These are phyloP conservation scores for Brassica cretica DNA, from an alignment of 345 rosid species.

Conservation along the genomic window DNA sequence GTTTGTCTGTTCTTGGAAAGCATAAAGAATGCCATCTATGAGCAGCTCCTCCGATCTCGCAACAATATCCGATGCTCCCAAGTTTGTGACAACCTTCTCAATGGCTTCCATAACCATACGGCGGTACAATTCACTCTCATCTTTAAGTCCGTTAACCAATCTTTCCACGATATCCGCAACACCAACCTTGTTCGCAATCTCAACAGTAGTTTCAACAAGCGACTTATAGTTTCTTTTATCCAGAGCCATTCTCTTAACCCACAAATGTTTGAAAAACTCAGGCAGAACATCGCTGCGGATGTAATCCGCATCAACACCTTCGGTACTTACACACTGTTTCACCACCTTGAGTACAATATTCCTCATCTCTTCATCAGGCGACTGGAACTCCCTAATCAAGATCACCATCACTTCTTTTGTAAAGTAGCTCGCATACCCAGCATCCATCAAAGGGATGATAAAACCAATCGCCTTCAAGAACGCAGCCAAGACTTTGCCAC, in stretches of 20 bases:
- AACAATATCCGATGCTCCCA: conserved; percentile 95
- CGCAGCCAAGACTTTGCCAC: conserved; percentile 98
- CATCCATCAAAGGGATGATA: conserved; percentile 97
- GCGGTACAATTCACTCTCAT: conserved; percentile 87
- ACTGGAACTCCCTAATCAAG: conserved; percentile 93
- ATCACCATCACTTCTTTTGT: conserved; percentile 94
- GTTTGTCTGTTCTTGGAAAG: conserved; percentile 97
- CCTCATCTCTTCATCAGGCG: conserved; percentile 99
- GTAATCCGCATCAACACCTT: conserved; percentile 93
- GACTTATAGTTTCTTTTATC: conserved; percentile 92
- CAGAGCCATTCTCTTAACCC: conserved; percentile 97
- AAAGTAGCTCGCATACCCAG: conserved; percentile 88
- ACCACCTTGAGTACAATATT: conserved; percentile 97
- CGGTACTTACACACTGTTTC: conserved; percentile 96
- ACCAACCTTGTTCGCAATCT: conserved; percentile 93
- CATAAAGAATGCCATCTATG: conserved; percentile 96
- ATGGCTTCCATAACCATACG: conserved; percentile 99
- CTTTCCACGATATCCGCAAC: conserved; percentile 91
- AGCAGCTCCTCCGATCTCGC: conserved; percentile 90
- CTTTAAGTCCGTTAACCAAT: conserved; percentile 91
- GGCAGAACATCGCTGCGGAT: conserved; percentile 91
- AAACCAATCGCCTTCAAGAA: conserved; percentile 98
- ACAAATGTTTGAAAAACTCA: conserved; percentile 82
- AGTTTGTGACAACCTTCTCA: conserved; percentile 90
- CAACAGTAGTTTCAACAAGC: conserved; percentile 95